Conservation (phyloP, 108 stramenopile species). For the Discostella pseudostelligera region DNA sequence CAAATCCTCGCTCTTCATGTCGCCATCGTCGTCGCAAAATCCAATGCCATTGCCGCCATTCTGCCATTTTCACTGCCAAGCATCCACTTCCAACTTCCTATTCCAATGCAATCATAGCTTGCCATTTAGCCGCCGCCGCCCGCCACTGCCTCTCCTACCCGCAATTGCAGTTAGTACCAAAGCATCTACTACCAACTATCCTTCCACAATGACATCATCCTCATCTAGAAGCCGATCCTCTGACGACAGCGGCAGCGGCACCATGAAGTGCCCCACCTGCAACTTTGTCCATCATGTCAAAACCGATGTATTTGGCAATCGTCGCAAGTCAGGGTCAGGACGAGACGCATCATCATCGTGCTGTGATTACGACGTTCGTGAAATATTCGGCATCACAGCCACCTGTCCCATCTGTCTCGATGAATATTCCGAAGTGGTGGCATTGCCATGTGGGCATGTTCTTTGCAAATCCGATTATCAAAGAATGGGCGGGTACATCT, state of each 20-base stretch:
- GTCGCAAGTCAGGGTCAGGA: neutral
- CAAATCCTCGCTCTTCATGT: too few relatives aligned
- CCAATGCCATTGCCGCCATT: too few relatives aligned
- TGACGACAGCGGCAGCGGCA: neutral
- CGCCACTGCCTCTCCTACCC: too few relatives aligned
- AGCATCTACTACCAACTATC: too few relatives aligned
- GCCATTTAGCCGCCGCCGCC: too few relatives aligned
- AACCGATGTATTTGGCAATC: slow-evolving; percentile 41
- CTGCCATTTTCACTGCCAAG: too few relatives aligned
- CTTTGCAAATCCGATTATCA: slow-evolving; percentile 35
- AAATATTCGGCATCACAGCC: slow-evolving; percentile 27
- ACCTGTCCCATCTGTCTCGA: slow-evolving; percentile 36
- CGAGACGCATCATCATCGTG: neutral
- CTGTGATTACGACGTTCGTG: slow-evolving; percentile 29
- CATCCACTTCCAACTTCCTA: too few relatives aligned
- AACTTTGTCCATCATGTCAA: slow-evolving; percentile 25
- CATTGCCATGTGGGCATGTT: slow-evolving; percentile 30
- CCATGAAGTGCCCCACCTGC: slow-evolving; percentile 31
- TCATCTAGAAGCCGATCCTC: too few relatives aligned
- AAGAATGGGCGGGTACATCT: slow-evolving; percentile 26
- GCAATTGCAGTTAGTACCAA: too few relatives aligned
- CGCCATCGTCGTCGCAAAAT: too few relatives aligned
- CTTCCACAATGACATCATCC: neutral
- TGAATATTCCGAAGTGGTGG: slow-evolving; percentile 15
- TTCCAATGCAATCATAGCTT: too few relatives aligned